Conservation (phyloP, 31 red algal species). For the Porphyra umbilicalis region DNA sequence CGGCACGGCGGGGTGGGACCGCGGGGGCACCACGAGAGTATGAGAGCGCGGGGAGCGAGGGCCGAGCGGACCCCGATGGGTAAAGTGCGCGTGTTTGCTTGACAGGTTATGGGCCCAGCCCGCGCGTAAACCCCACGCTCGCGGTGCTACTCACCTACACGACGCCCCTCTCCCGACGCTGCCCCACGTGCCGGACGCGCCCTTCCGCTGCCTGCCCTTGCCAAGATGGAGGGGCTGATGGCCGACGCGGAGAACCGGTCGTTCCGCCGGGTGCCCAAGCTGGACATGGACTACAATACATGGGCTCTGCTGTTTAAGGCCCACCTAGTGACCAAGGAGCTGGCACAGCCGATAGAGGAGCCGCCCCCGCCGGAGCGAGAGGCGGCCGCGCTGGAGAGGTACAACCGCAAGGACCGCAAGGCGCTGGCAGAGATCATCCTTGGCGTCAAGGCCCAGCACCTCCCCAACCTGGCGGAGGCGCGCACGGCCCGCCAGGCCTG, state of each 20-base stretch:
- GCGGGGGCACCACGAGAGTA: background rate
- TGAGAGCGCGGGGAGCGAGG: background rate
- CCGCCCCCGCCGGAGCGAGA: background rate
- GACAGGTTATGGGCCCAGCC: background rate
- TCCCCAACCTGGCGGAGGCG: background rate
- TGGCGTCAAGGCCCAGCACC: background rate
- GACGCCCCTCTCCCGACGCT: background rate
- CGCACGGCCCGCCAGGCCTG: background rate
- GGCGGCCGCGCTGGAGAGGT: background rate
- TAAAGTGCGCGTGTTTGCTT: background rate
- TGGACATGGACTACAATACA: background rate
- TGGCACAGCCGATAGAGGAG: background rate
- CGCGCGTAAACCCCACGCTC: background rate
- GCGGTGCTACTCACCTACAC: too few relatives aligned
- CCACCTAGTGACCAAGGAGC: background rate
- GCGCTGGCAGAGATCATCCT: background rate
- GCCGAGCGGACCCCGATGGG: background rate
- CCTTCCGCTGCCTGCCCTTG: background rate
- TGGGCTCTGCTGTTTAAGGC: background rate
- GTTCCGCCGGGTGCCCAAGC: background rate
- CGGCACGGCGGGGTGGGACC: too few relatives aligned
- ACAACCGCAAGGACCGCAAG: background rate
- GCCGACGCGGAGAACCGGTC: background rate
- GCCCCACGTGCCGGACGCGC: background rate
- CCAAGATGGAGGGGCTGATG: background rate